A percentile compares a stretch with the other conserved stretches of the same genome.
Conservation (phyloP, 495 filamentous ascomycete genomes). For the Chaetomidium leptoderma region DNA sequence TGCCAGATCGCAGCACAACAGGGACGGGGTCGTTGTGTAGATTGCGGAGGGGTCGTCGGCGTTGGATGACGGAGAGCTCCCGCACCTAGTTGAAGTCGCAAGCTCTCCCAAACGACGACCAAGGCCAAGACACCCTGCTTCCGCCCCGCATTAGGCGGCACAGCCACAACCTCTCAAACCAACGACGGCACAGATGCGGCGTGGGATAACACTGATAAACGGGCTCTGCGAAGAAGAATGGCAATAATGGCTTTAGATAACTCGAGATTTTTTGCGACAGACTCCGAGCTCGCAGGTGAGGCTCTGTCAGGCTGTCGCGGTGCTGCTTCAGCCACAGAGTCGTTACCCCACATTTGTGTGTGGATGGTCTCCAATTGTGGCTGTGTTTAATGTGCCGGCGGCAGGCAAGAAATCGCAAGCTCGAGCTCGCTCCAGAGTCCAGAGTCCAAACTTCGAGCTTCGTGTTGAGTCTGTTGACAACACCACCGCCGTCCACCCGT, state of each 20-base stretch:
- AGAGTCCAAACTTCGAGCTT: not conserved
- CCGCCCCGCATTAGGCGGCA: slow-evolving; percentile 24
- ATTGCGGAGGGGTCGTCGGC: slow-evolving; percentile 15
- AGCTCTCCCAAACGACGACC: slow-evolving; percentile 28
- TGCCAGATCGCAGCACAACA: slow-evolving; percentile 20
- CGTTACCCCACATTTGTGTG: slow-evolving; percentile 7
- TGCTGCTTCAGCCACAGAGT: not conserved
- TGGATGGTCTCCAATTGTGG: slow-evolving; percentile 15
- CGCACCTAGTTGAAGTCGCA: slow-evolving; percentile 28
- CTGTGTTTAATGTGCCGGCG: not conserved
- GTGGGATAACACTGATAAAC: not conserved
- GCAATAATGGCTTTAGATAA: no score
- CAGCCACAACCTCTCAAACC: slow-evolving; percentile 25
- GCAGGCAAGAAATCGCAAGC: slow-evolving; percentile 5
- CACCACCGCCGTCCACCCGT: not conserved
- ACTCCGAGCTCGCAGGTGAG: no score
- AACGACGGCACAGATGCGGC: slow-evolving; percentile 13
- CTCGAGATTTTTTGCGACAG: not conserved
- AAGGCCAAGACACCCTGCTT: slow-evolving; percentile 10
- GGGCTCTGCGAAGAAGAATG: no score
- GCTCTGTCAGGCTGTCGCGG: not conserved
- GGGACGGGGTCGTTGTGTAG: slow-evolving; percentile 2
- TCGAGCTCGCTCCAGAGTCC: not conserved
- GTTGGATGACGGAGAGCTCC: slow-evolving; percentile 15
- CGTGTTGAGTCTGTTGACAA: no score